Base-by-base conservation (phyloP, 305 asterid genomes). In the Fraxinus baroniana region DNA sequence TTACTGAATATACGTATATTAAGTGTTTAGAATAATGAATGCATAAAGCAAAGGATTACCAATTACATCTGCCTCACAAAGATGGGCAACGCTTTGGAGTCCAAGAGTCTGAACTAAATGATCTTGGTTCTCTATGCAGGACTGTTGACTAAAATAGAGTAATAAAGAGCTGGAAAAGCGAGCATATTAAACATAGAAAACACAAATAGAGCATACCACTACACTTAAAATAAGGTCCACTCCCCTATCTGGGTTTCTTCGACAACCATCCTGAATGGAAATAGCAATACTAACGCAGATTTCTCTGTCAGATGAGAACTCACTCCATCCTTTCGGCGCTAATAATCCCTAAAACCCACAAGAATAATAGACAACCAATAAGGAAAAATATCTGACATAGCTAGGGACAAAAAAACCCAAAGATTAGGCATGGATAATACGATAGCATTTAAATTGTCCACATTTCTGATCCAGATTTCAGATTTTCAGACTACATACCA, bases 21-120 rank as follows among this genome's bases (percentile, higher is more conserved):
- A 70, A 49, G 30, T 57, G 1, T 37, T 17, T 8, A 44, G 83
- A 39, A 78, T 76, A 78, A 52, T 70, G 62, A 84, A 77, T 28
- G 71, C 78, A 79, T 79, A 78, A 78, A 82, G 79, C 4, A 73
- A 36, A 78, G 75, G 39, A 79, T 85, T 91, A 96, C 99, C 99
- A 78, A 96, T 89, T 55, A 91, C 98, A 87, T 96, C 99, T 66
- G 99, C 98, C 90, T 92, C 98, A 89, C 99, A 96, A 71, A 96
- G 97, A 91, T 92, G 95, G 80, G 95, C 94, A 84, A 96, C 95
- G 87, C 99, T 91, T 83, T 91, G 97, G 82, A 94, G 88, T 86
- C 98, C 98, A 49, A 96, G 89, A 85, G 93, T 93, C 92, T 93
- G 95, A 87, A 96, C 87, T 81, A 90, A 85, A 86, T 94, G 92